Evolutionary conservation across 192 early-diverging fungal genomes (phyloP), one percentile per base, ranked within the genome.

Genomic region (Chytriomyces sp.): DNA sequence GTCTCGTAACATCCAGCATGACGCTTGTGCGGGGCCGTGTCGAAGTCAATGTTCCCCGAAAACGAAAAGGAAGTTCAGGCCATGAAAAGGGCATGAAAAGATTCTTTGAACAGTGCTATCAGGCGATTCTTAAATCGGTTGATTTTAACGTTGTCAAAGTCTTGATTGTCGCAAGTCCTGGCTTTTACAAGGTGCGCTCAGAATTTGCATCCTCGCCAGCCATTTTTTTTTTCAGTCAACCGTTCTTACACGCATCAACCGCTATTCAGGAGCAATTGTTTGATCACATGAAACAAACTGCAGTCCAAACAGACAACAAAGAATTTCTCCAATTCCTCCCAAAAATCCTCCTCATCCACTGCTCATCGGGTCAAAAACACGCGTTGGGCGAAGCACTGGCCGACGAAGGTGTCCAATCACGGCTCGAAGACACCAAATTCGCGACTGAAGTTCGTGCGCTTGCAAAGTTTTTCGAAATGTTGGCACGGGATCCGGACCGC

Each of bases 301-400:
- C 98, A 2, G 85, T 93, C 71, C 81, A 81, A 82, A 88, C 89
- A 35, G 94, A 97, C 46, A 93, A 93, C 79, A 96, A 94, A 77
- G 57, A 77, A 5, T 80, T 97, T 6, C 79, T 99, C 57, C 94
- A 94, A 47, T 96, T 96, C 84, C 87, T 89, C 75, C 75, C 88
- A 75, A 99, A 98, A 69, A 93, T 99, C 66, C 67, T 98, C 44
- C 83, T 91, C 20, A 92, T 98, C 6, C 95, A 98, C 79, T 95
- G 94, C 77, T 97, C 96, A 6, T 94, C 92, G 20, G 98, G 96
- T 2, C 96, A 98, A 85, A 98, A 97, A 78, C 94, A 97, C 80
- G 92, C 98, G n/a, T 78, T 99, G 7, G 87, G 90, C 59, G 98
- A 99, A 82, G 93, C 97, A 1, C 92, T 99, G 84, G 90, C 92